phyloP scores from a whole-genome alignment of 148 eudicot species.

The Bassia scoparia region DNA sequence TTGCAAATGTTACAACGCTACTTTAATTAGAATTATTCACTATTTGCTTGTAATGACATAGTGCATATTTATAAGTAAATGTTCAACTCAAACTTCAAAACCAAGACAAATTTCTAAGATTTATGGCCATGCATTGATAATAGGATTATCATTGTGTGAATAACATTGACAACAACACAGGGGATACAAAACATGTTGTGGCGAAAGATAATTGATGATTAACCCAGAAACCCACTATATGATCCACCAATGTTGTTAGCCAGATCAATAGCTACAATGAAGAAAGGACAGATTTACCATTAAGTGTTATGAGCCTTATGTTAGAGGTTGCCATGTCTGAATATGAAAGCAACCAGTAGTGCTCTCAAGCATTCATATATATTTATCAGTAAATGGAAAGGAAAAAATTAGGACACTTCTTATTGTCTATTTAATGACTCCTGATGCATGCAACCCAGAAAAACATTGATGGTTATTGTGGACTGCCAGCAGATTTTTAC shows the following conservation, averaged over 20 bases:
- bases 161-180: neutral
- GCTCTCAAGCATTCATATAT: neutral
- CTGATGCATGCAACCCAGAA: neutral
- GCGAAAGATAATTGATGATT: neutral
- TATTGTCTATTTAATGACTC: neutral
- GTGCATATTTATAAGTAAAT: neutral
- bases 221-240: neutral
- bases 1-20: neutral
- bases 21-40: neutral
- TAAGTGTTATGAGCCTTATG: neutral
- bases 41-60: neutral
- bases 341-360: neutral
- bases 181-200: neutral
- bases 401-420: neutral
- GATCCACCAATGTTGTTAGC: neutral
- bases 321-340: neutral
- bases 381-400: neutral
- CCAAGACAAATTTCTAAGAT: neutral
- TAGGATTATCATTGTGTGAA: neutral
- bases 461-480: neutral
- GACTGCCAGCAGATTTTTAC: neutral
- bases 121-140: neutral
- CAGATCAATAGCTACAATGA: neutral
- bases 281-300: slow-evolving; percentile 4
- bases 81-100: too few species aligned